Percentiles rank a stretch among this genome's conserved stretches.
Conservation (phyloP, 2,329 filamentous ascomycete genomes). For the Fusarium euwallaceae region DNA sequence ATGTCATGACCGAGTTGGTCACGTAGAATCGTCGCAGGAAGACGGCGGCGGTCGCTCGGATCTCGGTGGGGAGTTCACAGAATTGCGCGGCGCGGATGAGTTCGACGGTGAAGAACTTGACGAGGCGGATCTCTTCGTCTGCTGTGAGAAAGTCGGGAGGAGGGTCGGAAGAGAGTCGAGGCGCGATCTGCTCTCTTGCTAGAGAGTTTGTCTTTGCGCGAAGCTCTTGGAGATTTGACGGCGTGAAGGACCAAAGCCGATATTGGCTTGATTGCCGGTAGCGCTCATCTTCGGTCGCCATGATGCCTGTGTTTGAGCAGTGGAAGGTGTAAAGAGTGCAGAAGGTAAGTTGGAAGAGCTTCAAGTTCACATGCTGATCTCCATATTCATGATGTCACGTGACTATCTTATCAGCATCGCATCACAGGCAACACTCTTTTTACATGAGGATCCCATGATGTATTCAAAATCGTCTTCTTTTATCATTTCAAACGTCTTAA, state of each 20-base stretch:
- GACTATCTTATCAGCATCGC: constrained; percentile 12
- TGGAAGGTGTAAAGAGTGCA: not conserved
- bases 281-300: constrained; percentile 88
- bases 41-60: constrained; percentile 79
- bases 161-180: constrained; percentile 66
- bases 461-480: not conserved
- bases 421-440: no score
- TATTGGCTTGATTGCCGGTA: constrained; percentile 94
- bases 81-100: constrained; percentile 69
- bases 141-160: constrained; percentile 84
- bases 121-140: constrained; percentile 84
- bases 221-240: constrained; percentile 76
- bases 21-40: constrained; percentile 96
- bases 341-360: not conserved
- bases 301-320: constrained; percentile 51
- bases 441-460: not conserved
- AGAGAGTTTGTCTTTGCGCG: constrained; percentile 84
- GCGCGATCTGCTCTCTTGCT: constrained; percentile 73
- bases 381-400: constrained; percentile 16
- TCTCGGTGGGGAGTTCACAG: constrained; percentile 64
- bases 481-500: not conserved
- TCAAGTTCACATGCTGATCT: constrained; percentile 8
- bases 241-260: constrained; percentile 91
- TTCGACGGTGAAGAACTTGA: constrained; percentile 80
- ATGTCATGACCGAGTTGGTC: constrained; percentile 96